These are phyloP conservation scores for Silene latifolia DNA, from an alignment of 148 eudicot species.

Conservation along the genomic window DNA sequence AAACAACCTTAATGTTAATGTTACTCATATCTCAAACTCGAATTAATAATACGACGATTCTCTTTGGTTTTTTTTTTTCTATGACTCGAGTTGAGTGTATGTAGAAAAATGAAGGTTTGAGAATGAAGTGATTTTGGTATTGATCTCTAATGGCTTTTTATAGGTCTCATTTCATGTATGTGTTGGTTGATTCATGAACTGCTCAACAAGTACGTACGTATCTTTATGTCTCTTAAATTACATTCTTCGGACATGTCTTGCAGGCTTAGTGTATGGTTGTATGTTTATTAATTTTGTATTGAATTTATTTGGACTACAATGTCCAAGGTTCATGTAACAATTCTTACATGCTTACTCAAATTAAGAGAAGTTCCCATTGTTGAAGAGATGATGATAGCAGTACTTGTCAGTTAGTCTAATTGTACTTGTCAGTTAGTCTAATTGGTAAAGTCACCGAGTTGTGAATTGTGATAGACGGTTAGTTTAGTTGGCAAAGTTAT, in stretches of 20 bases:
- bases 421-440: too few species aligned
- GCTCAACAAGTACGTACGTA: background rate
- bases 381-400: too few species aligned
- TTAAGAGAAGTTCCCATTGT: too few species aligned
- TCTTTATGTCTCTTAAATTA: background rate
- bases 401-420: too few species aligned
- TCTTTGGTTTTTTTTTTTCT: background rate
- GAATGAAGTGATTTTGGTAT: constrained; percentile 14
- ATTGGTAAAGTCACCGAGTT: too few species aligned
- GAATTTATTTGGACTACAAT: too few species aligned
- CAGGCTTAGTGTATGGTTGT: background rate
- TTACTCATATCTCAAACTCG: constrained; percentile 32
- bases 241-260: constrained; percentile 18
- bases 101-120: background rate
- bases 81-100: background rate
- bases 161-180: constrained; percentile 11
- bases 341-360: too few species aligned
- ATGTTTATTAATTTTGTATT: constrained; percentile 3
- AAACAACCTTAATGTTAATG: constrained; percentile 16
- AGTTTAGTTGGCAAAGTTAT: too few species aligned
- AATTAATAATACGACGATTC: background rate
- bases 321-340: too few species aligned
- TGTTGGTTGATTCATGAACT: too few species aligned
- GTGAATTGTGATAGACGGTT: too few species aligned
- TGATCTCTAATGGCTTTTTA: constrained; percentile 26